phyloP scores from a whole-genome alignment of 148 eudicot species.

The Diospyros lotus region DNA sequence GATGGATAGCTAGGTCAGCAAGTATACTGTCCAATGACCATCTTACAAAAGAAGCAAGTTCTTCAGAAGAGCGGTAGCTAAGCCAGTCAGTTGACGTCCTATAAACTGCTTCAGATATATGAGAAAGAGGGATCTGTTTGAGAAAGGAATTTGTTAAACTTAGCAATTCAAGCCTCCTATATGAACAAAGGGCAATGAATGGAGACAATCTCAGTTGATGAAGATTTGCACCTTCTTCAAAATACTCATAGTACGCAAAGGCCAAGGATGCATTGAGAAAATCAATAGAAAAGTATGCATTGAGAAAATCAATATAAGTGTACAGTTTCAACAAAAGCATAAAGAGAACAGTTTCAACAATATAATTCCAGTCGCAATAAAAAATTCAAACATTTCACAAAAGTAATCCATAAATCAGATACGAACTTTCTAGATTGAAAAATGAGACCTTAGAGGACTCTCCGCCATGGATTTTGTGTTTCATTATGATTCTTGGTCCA shows the following conservation, averaged over 20 bases:
- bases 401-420: not conserved
- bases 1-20: constrained; percentile 37
- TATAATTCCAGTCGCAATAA: not conserved
- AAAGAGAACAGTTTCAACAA: not conserved
- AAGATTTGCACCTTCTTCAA: not conserved
- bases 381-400: not conserved
- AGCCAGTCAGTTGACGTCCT: constrained; percentile 63
- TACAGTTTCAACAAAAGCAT: not conserved
- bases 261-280: not conserved
- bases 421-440: not conserved
- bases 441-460: not conserved
- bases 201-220: not conserved
- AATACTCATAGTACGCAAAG: not conserved
- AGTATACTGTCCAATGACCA: constrained; percentile 50
- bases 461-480: not conserved
- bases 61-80: constrained; percentile 37
- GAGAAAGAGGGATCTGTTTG: constrained; percentile 54
- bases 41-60: constrained; percentile 46
- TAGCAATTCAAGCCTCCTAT: not conserved
- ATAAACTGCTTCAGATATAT: constrained; percentile 50
- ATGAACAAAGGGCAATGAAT: not conserved
- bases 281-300: not conserved
- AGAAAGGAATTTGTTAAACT: not conserved
- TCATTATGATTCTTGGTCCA: not conserved
- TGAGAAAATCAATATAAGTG: not conserved